Conservation (phyloP, 116 monocot genomes). For the Thalassia testudinum region DNA sequence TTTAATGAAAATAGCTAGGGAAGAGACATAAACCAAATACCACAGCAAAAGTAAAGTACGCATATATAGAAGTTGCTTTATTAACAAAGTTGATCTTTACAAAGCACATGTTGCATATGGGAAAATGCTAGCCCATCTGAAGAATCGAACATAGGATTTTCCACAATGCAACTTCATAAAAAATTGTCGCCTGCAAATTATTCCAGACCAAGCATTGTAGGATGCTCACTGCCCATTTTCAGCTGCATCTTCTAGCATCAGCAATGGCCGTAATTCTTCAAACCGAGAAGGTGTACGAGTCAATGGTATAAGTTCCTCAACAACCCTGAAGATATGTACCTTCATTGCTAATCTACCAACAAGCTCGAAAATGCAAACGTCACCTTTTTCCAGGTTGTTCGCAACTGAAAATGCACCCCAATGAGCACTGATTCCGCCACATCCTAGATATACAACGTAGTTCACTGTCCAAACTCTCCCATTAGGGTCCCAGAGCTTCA, state of each 20-base stretch:
- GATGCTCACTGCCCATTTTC: background rate
- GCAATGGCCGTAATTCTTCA: background rate
- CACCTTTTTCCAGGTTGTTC: constrained; percentile 10
- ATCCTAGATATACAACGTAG: background rate
- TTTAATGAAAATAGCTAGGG: too few relatives aligned
- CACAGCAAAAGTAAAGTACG: too few relatives aligned
- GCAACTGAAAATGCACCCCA: constrained; percentile 10
- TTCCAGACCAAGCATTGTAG: too few relatives aligned
- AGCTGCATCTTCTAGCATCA: background rate
- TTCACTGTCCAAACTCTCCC: constrained; percentile 5
- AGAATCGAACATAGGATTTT: too few relatives aligned
- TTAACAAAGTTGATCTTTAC: too few relatives aligned
- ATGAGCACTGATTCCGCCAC: constrained; percentile 10
- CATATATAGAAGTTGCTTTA: too few relatives aligned
- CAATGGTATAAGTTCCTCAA: constrained; percentile 6
- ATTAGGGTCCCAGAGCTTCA: constrained; percentile 11
- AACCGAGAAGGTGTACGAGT: background rate
- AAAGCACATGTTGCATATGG: too few relatives aligned
- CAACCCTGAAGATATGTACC: constrained; percentile 18
- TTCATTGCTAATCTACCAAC: constrained; percentile 3
- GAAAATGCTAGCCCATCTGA: too few relatives aligned
- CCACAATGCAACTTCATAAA: too few relatives aligned
- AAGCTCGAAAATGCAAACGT: constrained; percentile 17
- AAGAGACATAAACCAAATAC: too few relatives aligned
- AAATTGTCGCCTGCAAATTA: too few relatives aligned